Evolutionary conservation across 768 basidiomycete species (phyloP), one percentile per base, ranked within the genome.

Genomic region (Rhodotorula graminis): DNA sequence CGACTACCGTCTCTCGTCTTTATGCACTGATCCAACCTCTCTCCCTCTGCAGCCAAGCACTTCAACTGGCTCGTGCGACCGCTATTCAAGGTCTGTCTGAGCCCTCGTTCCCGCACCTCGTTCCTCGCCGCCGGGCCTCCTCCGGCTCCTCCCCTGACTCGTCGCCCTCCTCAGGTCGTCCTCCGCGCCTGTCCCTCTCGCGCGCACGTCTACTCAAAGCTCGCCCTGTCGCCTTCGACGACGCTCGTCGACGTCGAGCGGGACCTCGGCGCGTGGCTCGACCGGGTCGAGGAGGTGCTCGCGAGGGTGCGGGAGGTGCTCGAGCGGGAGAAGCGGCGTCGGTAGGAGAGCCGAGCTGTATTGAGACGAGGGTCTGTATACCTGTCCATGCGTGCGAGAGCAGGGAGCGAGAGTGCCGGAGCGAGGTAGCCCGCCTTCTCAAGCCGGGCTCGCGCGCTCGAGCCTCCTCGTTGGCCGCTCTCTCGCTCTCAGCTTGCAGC

Each of bases 11-110:
- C 37, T 9, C 37, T 37, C 37, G 5, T 37, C 37, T 4, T 37
- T 9, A 4, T 37, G 37, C 37, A 37, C 37, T 37, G 37, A 37
- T 9, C 5, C 37, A 37, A 37, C 4, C 37, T 37, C 23, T 4
- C 29, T 33, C 19, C 44, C 21, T 7, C 11, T n/a, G 23, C 63
- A 70, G 69, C 25, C 11, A 61, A 40, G 31, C 44, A 70, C 44
- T 53, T 70, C 59, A 65, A 65, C 52, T 70, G 64, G 50, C 42
- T 70, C 59, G 64, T 70, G 37, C 64, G 69, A 15, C 69, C 69
- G 23, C 64, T 70, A 12, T 70, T 70, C 64, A 70, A 70, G 64
- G 69, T 65, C 4, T 37, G 37, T 37, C 4, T 37, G 5, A 37
- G 37, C 37, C 9, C 37, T 37, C 37, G 37, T 37, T 10, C 21